A percentile compares a stretch with the other conserved stretches of the same genome.
Evolutionary conservation across 257 asterid species (phyloP).

Genomic region (Perilla frutescens): DNA sequence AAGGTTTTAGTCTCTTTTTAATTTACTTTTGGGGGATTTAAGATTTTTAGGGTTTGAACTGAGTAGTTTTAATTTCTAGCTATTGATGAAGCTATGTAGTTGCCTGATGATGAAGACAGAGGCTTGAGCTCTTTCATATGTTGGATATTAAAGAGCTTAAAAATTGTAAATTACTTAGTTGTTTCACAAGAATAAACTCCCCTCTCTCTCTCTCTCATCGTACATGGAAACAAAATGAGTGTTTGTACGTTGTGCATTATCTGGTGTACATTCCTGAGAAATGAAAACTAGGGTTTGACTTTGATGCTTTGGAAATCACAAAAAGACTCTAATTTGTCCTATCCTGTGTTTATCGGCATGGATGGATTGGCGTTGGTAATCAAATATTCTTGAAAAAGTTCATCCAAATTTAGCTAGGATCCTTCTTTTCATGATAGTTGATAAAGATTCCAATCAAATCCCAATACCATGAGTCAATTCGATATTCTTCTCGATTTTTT

Average conservation of each 20-base stretch:
- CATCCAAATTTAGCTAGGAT: not conserved
- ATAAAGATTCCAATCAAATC: not conserved
- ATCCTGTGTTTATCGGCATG: conserved; percentile 22
- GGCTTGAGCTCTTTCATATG: not conserved
- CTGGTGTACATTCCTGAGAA: conserved; percentile 34
- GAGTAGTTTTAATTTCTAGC: not conserved
- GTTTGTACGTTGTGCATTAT: conserved; percentile 32
- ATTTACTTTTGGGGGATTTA: not conserved
- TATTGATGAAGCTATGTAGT: not conserved
- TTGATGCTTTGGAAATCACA: conserved; percentile 30
- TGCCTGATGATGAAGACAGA: not conserved
- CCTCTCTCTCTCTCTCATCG: not conserved
- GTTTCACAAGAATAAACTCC: conserved; percentile 21
- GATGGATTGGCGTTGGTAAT: conserved; percentile 29
- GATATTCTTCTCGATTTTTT: not conserved
- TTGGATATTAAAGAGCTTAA: not conserved
- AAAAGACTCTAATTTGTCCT: not conserved
- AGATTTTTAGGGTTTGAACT: conserved; percentile 24
- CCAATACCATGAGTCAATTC: not conserved
- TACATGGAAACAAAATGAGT: not conserved
- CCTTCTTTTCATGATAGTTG: not conserved
- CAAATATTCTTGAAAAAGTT: not conserved
- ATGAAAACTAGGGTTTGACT: conserved; percentile 43
- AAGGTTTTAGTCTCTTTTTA: not conserved
- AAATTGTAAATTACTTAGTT: conserved; percentile 38